phyloP scores from a whole-genome alignment of 2,329 filamentous ascomycete species.

The Diaporthe nobilis region DNA sequence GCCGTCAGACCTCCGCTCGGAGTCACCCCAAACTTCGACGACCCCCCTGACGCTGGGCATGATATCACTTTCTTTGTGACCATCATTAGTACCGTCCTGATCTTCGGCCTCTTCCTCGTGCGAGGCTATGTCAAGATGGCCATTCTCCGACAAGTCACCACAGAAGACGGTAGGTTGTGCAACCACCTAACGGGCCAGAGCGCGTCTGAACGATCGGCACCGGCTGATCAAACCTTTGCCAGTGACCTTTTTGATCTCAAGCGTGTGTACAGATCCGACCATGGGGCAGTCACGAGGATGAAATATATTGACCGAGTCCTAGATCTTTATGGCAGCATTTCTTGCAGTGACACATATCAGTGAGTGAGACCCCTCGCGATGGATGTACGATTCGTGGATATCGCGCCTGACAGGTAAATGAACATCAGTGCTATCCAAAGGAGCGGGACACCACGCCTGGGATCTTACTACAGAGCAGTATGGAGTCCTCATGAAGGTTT shows the following conservation, averaged over 20 bases:
- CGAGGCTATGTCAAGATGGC: not conserved
- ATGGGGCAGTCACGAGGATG: not conserved
- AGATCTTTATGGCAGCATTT: constrained; percentile 14
- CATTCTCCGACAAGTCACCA: constrained; percentile 7
- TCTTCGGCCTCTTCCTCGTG: not conserved
- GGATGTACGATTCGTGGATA: not conserved
- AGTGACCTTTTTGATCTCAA: not conserved
- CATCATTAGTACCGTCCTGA: not conserved
- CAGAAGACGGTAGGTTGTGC: constrained; percentile 12
- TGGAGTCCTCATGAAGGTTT: constrained; percentile 12
- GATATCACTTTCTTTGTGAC: not conserved
- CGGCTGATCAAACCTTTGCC: not conserved
- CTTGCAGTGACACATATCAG: constrained; percentile 6
- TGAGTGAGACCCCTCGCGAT: not conserved
- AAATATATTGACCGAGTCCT: not conserved
- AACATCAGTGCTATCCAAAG: constrained; percentile 10
- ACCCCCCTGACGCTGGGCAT: constrained; percentile 15
- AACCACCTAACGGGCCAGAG: not conserved
- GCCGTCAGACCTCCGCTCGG: constrained; percentile 13
- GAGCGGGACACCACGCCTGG: constrained; percentile 7
- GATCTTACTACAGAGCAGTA: constrained; percentile 5
- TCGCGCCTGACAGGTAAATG: not conserved
- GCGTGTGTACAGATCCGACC: not conserved
- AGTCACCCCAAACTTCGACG: constrained; percentile 13
- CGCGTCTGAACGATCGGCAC: not conserved